Evolutionary conservation across 2,329 filamentous ascomycete species (phyloP).

Genomic region (Aspergillus felis): DNA sequence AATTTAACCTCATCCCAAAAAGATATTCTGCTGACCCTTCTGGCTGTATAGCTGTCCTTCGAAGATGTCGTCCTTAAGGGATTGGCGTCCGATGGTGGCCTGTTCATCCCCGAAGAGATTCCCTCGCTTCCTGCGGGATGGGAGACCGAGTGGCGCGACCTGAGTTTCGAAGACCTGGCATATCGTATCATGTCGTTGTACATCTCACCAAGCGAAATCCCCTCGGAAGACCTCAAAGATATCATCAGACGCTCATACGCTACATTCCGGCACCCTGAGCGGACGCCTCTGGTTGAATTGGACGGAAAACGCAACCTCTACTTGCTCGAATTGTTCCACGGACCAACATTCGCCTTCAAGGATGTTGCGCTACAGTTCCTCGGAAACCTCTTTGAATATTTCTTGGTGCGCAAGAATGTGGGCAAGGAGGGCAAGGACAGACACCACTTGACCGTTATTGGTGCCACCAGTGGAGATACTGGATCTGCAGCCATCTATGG

Average conservation of each 20-base stretch:
- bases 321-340: conserved; percentile 92
- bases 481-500: conserved; percentile 96
- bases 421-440: conserved; percentile 51
- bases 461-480: conserved; percentile 80
- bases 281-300: conserved; percentile 75
- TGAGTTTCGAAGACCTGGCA: conserved; percentile 40
- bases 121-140: conserved; percentile 19
- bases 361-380: conserved; percentile 91
- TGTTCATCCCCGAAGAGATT: conserved; percentile 72
- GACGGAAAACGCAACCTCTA: conserved; percentile 69
- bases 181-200: conserved; percentile 83
- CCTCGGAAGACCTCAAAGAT: conserved; percentile 69
- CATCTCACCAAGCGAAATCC: conserved; percentile 80
- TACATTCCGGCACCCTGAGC: conserved; percentile 76
- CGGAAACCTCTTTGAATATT: conserved; percentile 73
- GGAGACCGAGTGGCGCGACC: conserved; percentile 24
- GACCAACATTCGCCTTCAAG: conserved; percentile 93
- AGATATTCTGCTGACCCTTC: conserved; percentile 8
- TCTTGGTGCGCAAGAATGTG: conserved; percentile 43
- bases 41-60: conserved; percentile 60
- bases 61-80: conserved; percentile 89
- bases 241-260: conserved; percentile 84
- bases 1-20: background rate
- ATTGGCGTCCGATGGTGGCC: conserved; percentile 77
- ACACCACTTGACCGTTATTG: conserved; percentile 81